Evolutionary conservation across 2,329 filamentous ascomycete genomes (phyloP), one percentile per base, ranked within the genome.

Genomic region (Exophiala bonariae): DNA sequence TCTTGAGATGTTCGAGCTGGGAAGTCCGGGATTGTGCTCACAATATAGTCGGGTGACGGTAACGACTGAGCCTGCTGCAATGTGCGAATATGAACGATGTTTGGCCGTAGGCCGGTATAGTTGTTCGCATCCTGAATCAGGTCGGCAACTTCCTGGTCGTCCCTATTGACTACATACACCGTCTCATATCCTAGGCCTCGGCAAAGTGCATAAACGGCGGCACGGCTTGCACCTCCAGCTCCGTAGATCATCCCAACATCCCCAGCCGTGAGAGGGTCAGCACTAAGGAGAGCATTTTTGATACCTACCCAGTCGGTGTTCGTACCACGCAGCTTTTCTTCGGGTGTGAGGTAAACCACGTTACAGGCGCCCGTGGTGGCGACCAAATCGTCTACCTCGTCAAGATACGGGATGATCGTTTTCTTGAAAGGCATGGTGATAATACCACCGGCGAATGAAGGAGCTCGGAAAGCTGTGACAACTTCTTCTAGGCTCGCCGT

Each of bases 201-300:
- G 16, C 50, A 52, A 78, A 91, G 82, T 1, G 86, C 82, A 57
- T 91, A 91, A 3, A 89, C 78, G 2, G 86, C 85, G 2, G 87
- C 86, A 49, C 87, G 77, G 8, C 85, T 86, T 85, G 90, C 90
- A 7, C 87, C 87, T 34, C 79, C 79, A 13, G 78, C 77, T 13
- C 79, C 79, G 51, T 80, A 71, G 4, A 82, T 68, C 5, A 81
- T 61, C 8, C 72, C 78, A 3, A 74, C 76, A 1, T 70, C 76
- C 48, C 80, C 81, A 6, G 66, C 62, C 10, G 26, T 26, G 1
- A 53, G 51, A 1, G 67, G 66, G 3, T 65, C 67, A 18, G 68
- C 63, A 11, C 49, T 48, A 30, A 23, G 68, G 30, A 41, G 69
- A 66, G n/a, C 71, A 4, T 61, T 64, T 31, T 62, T 62, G 41